Percentiles rank a stretch among this genome's conserved stretches.
These are phyloP conservation scores for Psidium friedrichsthalianum DNA, from an alignment of 345 rosid genomes.

Conservation along the genomic window DNA sequence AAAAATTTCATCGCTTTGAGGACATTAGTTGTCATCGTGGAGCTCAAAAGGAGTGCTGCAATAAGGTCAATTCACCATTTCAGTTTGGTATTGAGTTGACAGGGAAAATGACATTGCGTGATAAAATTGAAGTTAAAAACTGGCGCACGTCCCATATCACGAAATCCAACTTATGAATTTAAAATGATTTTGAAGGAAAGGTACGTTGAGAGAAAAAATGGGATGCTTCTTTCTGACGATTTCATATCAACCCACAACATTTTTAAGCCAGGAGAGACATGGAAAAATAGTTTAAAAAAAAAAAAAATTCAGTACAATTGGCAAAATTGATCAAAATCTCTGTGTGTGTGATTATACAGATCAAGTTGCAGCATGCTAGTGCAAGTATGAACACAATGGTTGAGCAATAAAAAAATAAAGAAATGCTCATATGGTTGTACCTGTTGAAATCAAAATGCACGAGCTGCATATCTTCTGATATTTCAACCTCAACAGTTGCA, in stretches of 20 bases:
- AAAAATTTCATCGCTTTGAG: slow-evolving; percentile 90
- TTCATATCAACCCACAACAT: neutral
- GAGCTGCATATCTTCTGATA: slow-evolving; percentile 99
- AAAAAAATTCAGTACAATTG: neutral
- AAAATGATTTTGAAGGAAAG: neutral
- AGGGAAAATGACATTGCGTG: neutral
- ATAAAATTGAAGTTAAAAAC: neutral
- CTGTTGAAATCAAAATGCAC: slow-evolving; percentile 97
- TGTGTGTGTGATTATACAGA: neutral
- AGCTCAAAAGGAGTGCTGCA: slow-evolving; percentile 99
- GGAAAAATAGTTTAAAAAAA: neutral
- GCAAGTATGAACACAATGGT: neutral
- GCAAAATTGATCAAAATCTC: neutral
- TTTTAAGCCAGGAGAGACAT: neutral
- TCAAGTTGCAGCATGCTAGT: neutral
- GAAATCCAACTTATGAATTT: neutral
- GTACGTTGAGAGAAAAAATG: neutral
- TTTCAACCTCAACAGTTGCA: slow-evolving; percentile 98
- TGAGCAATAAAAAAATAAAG: neutral
- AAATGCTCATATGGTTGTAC: slow-evolving; percentile 17
- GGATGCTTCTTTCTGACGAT: neutral
- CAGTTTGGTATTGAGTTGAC: neutral
- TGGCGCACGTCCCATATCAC: neutral
- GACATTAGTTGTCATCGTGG: slow-evolving; percentile 92
- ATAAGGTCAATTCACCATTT: neutral